Conservation (phyloP, 192 early-diverging fungal species). For the Lunasporangiospora selenospora region DNA sequence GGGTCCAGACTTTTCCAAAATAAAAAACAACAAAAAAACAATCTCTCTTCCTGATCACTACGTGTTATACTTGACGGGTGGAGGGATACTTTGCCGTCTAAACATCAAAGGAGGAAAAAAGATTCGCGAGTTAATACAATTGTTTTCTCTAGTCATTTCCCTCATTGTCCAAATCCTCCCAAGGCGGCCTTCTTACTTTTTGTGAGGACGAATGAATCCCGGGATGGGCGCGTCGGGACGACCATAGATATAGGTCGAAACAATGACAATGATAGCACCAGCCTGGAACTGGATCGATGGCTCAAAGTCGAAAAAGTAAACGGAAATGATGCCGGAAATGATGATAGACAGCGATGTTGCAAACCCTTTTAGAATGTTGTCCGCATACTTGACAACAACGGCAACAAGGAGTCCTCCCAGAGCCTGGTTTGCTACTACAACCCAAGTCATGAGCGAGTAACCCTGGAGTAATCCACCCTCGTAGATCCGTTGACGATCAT, state of each 20-base stretch:
- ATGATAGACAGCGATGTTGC: constrained; percentile 91
- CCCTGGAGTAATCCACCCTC: constrained; percentile 80
- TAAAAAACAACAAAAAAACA: no score
- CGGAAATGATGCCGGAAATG: constrained; percentile 77
- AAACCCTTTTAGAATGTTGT: constrained; percentile 95
- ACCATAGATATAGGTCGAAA: constrained; percentile 68
- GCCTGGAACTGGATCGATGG: constrained; percentile 71
- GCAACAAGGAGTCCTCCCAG: constrained; percentile 88
- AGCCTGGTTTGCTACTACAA: constrained; percentile 80
- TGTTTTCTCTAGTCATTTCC: no score
- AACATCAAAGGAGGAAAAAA: not conserved
- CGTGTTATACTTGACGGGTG: constrained; percentile 33
- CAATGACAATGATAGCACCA: constrained; percentile 67
- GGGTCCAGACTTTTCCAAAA: no score
- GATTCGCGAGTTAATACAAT: no score
- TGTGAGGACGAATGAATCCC: constrained; percentile 32
- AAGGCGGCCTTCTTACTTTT: constrained; percentile 50
- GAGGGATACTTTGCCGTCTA: constrained; percentile 43
- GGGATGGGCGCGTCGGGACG: constrained; percentile 42
- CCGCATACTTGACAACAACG: constrained; percentile 90
- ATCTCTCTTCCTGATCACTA: no score
- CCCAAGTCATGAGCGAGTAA: constrained; percentile 77
- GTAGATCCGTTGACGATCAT: constrained; percentile 66
- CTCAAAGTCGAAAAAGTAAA: constrained; percentile 79
- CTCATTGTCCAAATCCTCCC: no score